These are phyloP conservation scores for Penicilliopsis zonata DNA, from an alignment of 495 filamentous ascomycete species.

Conservation along the genomic window DNA sequence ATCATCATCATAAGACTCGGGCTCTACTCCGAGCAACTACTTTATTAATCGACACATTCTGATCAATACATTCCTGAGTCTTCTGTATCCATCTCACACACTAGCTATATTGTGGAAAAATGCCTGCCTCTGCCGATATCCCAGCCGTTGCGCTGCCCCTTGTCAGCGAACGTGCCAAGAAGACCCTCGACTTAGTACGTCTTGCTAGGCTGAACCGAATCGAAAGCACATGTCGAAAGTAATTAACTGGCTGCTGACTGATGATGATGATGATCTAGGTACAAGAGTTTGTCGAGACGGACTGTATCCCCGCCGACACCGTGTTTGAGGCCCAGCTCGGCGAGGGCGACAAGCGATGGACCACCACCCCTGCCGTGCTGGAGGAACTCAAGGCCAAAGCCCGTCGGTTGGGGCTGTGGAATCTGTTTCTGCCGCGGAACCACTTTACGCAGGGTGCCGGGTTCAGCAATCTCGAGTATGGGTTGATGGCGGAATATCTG, in stretches of 20 bases:
- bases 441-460: constrained; percentile 92
- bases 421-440: constrained; percentile 90
- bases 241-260: background rate
- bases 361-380: constrained; percentile 64
- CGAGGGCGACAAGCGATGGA: constrained; percentile 61
- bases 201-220: no score
- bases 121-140: constrained; percentile 52
- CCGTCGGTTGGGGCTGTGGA: constrained; percentile 82
- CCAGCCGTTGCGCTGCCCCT: constrained; percentile 51
- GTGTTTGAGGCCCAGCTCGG: constrained; percentile 71
- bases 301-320: constrained; percentile 79
- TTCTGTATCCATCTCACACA: no score
- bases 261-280: constrained; percentile 37
- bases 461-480: constrained; percentile 85
- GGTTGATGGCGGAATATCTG: constrained; percentile 82
- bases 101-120: no score
- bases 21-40: no score
- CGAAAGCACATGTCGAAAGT: no score
- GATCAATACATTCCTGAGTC: no score
- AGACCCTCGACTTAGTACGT: constrained; percentile 54
- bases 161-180: constrained; percentile 72
- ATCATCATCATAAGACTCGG: no score
- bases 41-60: no score
- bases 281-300: constrained; percentile 92
- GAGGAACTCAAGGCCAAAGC: constrained; percentile 84